Base-by-base conservation (phyloP, 2,329 filamentous ascomycete species). In the Fusarium luffae region DNA sequence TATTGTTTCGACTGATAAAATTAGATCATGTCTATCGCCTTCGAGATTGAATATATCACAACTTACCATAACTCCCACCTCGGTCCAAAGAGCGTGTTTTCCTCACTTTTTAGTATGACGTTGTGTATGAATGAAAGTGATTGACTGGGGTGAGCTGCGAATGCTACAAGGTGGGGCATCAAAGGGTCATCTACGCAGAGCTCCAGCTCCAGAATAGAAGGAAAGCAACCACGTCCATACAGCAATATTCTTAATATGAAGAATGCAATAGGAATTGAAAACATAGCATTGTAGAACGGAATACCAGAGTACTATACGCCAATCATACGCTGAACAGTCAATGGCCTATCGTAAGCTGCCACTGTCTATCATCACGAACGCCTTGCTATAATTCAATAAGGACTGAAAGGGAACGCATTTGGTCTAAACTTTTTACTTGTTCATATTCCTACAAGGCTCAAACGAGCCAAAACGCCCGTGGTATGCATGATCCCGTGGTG, bases 1-100 rank as follows among this genome's bases (percentile, higher is more conserved):
- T 98, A 99, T 90, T 98, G 96, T 84, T 98, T 98, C 59, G 96
- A 99, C 96, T 98, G 64, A 62, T 10, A 27, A 49, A 49, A 47
- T 67, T 52, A 69, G 61, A 47, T 44, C 21, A 16, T 42, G n/a
- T 46, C 28, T 16, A 14, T 48, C 4, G 28, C 5, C n/a, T n/a
- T 48, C 8, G 5, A n/a, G 14, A 11, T 7, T n/a, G n/a, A n/a
- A n/a, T n/a, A n/a, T n/a, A 16, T 37, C 16, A 12, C 9, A 23
- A 21, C 73, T 69, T 72, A 77, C 77, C 77, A 79, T 79, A 18
- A 63, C 61, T 66, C 46, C 58, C 43, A 18, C 55, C 34, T 51
- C 43, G 28, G 43, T 41, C 40, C 32, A 56, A 37, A 52, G 40
- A 37, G 23, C 42, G 60, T 59, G 48, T 51, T 44, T 51, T 47